Percentiles rank a stretch among this genome's conserved stretches.
These are phyloP conservation scores for Juncus inflexus DNA, from an alignment of 176 grass and related monocot genomes.

Conservation along the genomic window DNA sequence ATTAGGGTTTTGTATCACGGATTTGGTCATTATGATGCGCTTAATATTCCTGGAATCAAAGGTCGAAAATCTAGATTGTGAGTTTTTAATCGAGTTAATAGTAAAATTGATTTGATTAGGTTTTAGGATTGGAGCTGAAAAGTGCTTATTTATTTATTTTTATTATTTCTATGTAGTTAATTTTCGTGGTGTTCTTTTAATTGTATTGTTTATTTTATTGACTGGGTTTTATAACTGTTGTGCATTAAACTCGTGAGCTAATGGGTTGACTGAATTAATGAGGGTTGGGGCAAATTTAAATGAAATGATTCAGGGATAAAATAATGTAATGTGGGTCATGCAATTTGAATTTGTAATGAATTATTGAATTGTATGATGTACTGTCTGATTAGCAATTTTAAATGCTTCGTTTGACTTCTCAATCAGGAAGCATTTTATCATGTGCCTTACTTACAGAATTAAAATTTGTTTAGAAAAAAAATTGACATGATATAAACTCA, in stretches of 20 bases:
- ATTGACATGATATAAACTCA: too few species aligned
- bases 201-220: too few species aligned
- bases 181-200: too few species aligned
- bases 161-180: not conserved
- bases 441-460: too few species aligned
- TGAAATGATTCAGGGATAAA: not conserved
- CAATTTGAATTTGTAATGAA: not conserved
- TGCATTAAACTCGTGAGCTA: not conserved
- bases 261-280: conserved; percentile 24
- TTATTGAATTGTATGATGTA: not conserved
- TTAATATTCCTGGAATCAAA: conserved; percentile 45
- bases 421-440: not conserved
- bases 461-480: too few species aligned
- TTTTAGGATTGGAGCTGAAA: conserved; percentile 12
- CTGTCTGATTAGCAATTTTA: not conserved
- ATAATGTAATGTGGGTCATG: conserved; percentile 7
- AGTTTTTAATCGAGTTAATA: not conserved
- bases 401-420: conserved; percentile 13
- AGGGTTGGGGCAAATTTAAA: not conserved
- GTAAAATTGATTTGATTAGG: not conserved
- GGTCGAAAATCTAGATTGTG: conserved; percentile 32
- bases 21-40: conserved; percentile 94
- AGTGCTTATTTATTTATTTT: not conserved
- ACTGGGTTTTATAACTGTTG: too few species aligned
- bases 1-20: conserved; percentile 88